These are phyloP conservation scores for Nakaseomyces kungkrabaensis DNA, from an alignment of 1,139 yeast genomes.

Conservation along the genomic window DNA sequence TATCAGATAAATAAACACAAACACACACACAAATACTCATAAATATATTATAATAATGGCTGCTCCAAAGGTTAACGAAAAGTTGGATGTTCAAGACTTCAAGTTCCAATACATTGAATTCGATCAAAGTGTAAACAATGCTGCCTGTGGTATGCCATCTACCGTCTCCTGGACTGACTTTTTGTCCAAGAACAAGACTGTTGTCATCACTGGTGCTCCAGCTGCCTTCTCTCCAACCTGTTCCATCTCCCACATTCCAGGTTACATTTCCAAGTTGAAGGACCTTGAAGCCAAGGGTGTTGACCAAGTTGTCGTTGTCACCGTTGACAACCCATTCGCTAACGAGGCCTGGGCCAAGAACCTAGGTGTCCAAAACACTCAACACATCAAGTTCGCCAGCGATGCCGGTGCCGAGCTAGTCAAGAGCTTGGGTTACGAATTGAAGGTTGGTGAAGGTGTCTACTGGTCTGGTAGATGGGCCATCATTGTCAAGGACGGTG, in stretches of 20 bases:
- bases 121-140: conserved; percentile 13
- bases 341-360: conserved; percentile 75
- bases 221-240: conserved; percentile 93
- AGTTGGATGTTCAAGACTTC: conserved; percentile 18
- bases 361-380: conserved; percentile 34
- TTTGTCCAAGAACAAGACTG: conserved; percentile 28
- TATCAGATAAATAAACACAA: background rate
- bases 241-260: conserved; percentile 74
- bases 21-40: background rate
- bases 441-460: conserved; percentile 48
- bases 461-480: conserved; percentile 67
- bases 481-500: conserved; percentile 55
- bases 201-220: conserved; percentile 73
- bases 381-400: conserved; percentile 55
- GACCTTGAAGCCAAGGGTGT: conserved; percentile 60
- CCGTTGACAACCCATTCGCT: conserved; percentile 81
- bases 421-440: conserved; percentile 48
- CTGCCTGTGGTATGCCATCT: conserved; percentile 24
- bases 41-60: conserved; percentile 5
- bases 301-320: conserved; percentile 57
- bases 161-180: conserved; percentile 23
- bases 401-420: conserved; percentile 63
- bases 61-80: conserved; percentile 15
- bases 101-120: conserved; percentile 24
- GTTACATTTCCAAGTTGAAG: conserved; percentile 42